Evolutionary conservation across 169 alveolate genomes (phyloP), one percentile per base, ranked within the genome.

Genomic region (Neospora caninum): DNA sequence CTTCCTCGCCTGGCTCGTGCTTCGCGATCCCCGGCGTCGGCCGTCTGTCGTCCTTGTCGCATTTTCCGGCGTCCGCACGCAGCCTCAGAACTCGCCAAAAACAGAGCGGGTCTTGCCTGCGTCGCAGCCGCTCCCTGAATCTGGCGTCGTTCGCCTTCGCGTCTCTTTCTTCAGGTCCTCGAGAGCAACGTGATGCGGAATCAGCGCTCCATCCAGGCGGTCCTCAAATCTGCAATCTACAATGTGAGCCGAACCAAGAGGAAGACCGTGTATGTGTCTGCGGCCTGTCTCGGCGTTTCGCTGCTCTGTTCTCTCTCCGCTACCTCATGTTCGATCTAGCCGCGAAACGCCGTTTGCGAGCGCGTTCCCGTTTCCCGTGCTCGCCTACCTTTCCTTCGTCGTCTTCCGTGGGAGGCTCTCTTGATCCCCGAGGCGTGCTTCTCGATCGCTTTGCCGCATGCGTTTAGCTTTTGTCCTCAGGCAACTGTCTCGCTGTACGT

Each of bases 151-250:
- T 49, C 13, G 4, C 7, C 16, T 22, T 16, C n/a, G 73, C 73
- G 73, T 78, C 86, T 69, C 27, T 64, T 18, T 78, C 38, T 88
- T 36, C 83, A 88, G 93, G 93, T 86, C 9, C 80, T 86, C 58
- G 80, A 86, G 45, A 86, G 92, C 92, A 53, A 86, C 49, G 80
- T 86, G 45, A 29, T 86, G 42, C 70, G 49, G 42, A 86, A 86
- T 38, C 49, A 53, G 80, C 78, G 92, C 9, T 86, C 80, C 27
- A 86, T 86, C 25, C 92, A 86, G 80, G 92, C 70, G 41, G 92
- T 39, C 13, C 34, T 86, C 43, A 31, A 86, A 38, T 20, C 42
- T 13, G 92, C 92, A 22, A 86, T 86, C 45, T 34, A 53, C 70
- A 86, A 43, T n/a, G 92, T 86, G n/a, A 86, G 92, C 80, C 25